Percentiles rank a stretch among this genome's conserved stretches.
Conservation (phyloP, 495 filamentous ascomycete genomes). For the Rusavskia elegans region DNA sequence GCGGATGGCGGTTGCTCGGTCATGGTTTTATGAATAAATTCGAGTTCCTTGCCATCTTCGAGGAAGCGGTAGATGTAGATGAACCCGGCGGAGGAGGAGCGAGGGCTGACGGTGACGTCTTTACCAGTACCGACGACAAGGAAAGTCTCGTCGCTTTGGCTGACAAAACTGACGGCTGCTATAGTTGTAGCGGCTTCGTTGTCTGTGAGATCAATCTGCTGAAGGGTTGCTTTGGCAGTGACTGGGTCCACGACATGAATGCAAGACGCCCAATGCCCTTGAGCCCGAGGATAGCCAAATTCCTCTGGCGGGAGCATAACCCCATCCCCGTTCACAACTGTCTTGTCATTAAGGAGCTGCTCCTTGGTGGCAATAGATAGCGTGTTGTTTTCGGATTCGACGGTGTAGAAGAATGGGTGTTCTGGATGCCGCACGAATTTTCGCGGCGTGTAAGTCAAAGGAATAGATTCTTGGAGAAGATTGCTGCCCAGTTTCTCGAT, state of each 20-base stretch:
- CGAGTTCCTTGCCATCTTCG: slow-evolving; percentile 67
- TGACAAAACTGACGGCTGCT: slow-evolving; percentile 67
- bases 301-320: slow-evolving; percentile 58
- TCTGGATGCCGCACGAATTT: slow-evolving; percentile 79
- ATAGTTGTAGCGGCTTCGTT: slow-evolving; percentile 89
- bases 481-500: slow-evolving; percentile 78
- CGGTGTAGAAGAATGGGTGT: slow-evolving; percentile 77
- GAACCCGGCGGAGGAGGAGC: slow-evolving; percentile 59
- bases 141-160: slow-evolving; percentile 78
- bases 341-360: slow-evolving; percentile 48
- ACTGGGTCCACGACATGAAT: slow-evolving; percentile 81
- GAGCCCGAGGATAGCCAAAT: slow-evolving; percentile 74
- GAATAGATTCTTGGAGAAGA: slow-evolving; percentile 72
- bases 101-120: slow-evolving; percentile 64
- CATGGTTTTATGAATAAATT: slow-evolving; percentile 93
- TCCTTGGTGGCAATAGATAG: slow-evolving; percentile 58
- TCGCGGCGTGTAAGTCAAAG: slow-evolving; percentile 80
- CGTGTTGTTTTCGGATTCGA: slow-evolving; percentile 84
- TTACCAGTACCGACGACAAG: slow-evolving; percentile 87
- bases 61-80: slow-evolving; percentile 90
- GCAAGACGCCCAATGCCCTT: slow-evolving; percentile 86
- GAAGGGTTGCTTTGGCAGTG: slow-evolving; percentile 51
- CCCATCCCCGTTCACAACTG: slow-evolving; percentile 52
- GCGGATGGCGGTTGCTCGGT: slow-evolving; percentile 80
- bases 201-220: slow-evolving; percentile 63